These are phyloP conservation scores for Leavenworthia alabamica DNA, from an alignment of 345 rosid genomes.

Conservation along the genomic window DNA sequence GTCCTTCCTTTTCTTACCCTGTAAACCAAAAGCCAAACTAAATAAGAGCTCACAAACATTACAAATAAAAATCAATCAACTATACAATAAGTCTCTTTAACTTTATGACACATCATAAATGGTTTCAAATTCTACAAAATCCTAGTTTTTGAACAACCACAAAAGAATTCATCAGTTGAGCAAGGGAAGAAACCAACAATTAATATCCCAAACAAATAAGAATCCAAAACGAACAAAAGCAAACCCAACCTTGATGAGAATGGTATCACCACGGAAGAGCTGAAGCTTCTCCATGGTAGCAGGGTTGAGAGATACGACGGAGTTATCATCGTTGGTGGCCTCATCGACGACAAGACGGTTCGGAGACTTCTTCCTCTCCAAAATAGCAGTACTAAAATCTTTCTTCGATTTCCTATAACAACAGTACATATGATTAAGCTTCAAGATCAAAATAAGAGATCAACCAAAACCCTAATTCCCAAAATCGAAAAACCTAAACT, in stretches of 20 bases:
- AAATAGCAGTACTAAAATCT: conserved; percentile 89
- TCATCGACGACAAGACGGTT: conserved; percentile 93
- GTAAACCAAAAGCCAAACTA: neutral
- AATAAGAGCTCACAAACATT: neutral
- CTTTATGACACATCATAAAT: neutral
- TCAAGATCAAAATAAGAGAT: neutral
- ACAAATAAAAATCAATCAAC: neutral
- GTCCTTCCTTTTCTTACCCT: conserved; percentile 91
- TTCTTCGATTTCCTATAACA: conserved; percentile 64
- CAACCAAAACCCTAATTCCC: conserved; percentile 19
- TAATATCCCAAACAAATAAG: conserved; percentile 1
- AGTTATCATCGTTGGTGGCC: conserved; percentile 84
- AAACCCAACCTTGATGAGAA: conserved; percentile 69
- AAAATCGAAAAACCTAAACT: conserved; percentile 10
- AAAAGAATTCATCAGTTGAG: neutral
- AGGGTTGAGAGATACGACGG: conserved; percentile 83
- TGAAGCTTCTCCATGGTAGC: conserved; percentile 99
- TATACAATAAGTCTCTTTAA: neutral
- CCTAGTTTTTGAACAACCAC: neutral
- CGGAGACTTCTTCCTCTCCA: conserved; percentile 89
- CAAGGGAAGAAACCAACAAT: neutral
- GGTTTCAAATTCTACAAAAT: conserved; percentile 2
- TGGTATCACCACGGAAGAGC: conserved; percentile 95
- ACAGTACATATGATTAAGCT: neutral
- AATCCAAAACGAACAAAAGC: neutral